These are phyloP conservation scores for Ambrosia artemisiifolia DNA, from an alignment of 129 eudicot species.

Conservation along the genomic window DNA sequence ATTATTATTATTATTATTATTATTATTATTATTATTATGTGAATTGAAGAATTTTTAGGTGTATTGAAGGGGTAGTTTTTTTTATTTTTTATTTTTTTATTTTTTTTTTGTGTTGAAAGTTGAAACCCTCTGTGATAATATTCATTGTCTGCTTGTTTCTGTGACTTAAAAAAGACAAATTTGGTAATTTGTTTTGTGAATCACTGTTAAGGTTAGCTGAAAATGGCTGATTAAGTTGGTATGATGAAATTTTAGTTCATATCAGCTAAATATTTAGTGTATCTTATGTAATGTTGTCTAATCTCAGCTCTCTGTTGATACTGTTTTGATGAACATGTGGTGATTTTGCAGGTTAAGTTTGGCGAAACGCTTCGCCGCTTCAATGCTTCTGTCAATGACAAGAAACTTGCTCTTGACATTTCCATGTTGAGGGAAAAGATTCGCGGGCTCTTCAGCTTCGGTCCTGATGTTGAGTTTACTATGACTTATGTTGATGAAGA, in stretches of 20 bases:
- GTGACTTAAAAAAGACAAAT: not conserved
- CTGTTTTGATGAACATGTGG: not conserved
- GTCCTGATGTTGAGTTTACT: conserved; percentile 44
- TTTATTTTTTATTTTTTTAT: too few relatives aligned
- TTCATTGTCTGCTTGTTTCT: not conserved
- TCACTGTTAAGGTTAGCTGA: not conserved
- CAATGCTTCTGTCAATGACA: conserved; percentile 44
- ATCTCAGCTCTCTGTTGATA: not conserved
- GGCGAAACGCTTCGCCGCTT: conserved; percentile 82
- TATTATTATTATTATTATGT: not conserved
- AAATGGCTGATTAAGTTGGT: not conserved
- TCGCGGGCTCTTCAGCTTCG: conserved; percentile 48
- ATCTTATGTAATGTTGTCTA: not conserved
- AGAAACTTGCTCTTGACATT: conserved; percentile 44
- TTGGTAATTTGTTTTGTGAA: not conserved
- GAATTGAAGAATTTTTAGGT: not conserved
- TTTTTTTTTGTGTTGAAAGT: not conserved
- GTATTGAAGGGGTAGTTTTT: not conserved
- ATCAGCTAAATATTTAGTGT: not conserved
- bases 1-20: not conserved
- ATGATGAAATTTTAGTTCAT: not conserved
- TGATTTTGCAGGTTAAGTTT: conserved; percentile 61
- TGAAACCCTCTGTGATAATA: not conserved
- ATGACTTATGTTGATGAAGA: conserved; percentile 86
- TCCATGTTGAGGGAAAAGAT: conserved; percentile 56